Conservation (phyloP, 108 stramenopile genomes). For the Pseudonitzschia multistriata region DNA sequence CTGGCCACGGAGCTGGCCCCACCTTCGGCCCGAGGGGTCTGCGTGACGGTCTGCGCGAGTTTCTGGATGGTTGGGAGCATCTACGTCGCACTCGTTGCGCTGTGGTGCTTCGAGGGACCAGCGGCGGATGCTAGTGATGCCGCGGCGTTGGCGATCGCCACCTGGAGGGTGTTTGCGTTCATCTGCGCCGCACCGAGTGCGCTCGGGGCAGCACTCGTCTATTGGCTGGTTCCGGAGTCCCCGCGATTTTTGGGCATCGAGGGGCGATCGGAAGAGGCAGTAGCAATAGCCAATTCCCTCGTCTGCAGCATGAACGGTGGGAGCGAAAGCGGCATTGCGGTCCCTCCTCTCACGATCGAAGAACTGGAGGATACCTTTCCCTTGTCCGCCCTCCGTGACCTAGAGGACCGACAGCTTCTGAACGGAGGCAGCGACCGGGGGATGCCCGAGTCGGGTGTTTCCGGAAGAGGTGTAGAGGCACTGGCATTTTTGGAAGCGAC, state of each 20-base stretch:
- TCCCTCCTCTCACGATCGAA: conserved; percentile 25
- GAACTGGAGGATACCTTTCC: conserved; percentile 45
- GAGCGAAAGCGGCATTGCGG: background rate
- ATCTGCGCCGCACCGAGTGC: conserved; percentile 69
- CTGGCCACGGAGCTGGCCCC: conserved; percentile 74
- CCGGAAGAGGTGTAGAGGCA: background rate
- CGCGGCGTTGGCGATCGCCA: background rate
- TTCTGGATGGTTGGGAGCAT: conserved; percentile 90
- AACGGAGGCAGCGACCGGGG: background rate
- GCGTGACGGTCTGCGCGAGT: conserved; percentile 63
- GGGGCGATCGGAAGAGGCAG: conserved; percentile 46
- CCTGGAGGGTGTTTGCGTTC: conserved; percentile 73
- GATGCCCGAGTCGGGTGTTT: background rate
- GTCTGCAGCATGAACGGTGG: conserved; percentile 34
- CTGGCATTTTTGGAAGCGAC: conserved; percentile 7
- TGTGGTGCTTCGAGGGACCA: conserved; percentile 47
- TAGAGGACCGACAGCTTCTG: background rate
- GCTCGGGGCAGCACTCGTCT: conserved; percentile 56
- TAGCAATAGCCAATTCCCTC: conserved; percentile 47
- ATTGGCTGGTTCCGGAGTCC: conserved; percentile 63
- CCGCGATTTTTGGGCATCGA: conserved; percentile 63
- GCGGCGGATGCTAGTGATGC: background rate
- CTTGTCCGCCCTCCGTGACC: background rate
- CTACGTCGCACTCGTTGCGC: conserved; percentile 63
- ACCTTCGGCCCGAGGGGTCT: conserved; percentile 61